These are phyloP conservation scores for Ustilago esculenta DNA, from an alignment of 1,284 basidiomycete genomes.

Conservation along the genomic window DNA sequence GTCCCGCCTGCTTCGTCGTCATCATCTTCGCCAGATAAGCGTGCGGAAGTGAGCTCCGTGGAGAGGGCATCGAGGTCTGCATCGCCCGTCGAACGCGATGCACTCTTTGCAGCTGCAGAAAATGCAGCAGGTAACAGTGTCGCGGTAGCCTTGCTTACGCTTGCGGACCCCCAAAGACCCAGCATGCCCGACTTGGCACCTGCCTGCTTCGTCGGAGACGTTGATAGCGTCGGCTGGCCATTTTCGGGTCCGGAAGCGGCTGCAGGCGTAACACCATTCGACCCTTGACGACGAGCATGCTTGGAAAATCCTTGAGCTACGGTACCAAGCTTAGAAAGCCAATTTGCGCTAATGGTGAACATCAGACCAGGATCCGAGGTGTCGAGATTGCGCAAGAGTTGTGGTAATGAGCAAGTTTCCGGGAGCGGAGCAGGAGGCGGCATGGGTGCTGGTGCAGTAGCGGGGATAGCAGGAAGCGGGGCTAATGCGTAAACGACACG, in stretches of 20 bases:
- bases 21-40: slow-evolving; percentile 18
- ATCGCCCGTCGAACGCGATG: slow-evolving; percentile 34
- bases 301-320: slow-evolving; percentile 63
- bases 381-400: slow-evolving; percentile 22
- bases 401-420: slow-evolving; percentile 23
- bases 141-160: slow-evolving; percentile 41
- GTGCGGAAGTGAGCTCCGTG: slow-evolving; percentile 19
- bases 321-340: slow-evolving; percentile 65
- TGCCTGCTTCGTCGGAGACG: slow-evolving; percentile 22
- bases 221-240: slow-evolving; percentile 9
- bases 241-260: background rate
- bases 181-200: slow-evolving; percentile 34
- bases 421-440: slow-evolving; percentile 47
- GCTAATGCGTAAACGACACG: slow-evolving; percentile 62
- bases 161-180: slow-evolving; percentile 44
- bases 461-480: slow-evolving; percentile 31
- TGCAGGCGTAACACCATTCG: slow-evolving; percentile 6
- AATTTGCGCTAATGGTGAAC: slow-evolving; percentile 64
- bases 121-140: slow-evolving; percentile 25
- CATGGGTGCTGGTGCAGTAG: slow-evolving; percentile 39
- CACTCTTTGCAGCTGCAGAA: slow-evolving; percentile 3
- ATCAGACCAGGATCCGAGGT: slow-evolving; percentile 32
- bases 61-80: slow-evolving; percentile 44
- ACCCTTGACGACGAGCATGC: slow-evolving; percentile 43
- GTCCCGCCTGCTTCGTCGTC: slow-evolving; percentile 36